Evolutionary conservation across 441 rosid species (phyloP).

Genomic region (Corymbia citriodora): DNA sequence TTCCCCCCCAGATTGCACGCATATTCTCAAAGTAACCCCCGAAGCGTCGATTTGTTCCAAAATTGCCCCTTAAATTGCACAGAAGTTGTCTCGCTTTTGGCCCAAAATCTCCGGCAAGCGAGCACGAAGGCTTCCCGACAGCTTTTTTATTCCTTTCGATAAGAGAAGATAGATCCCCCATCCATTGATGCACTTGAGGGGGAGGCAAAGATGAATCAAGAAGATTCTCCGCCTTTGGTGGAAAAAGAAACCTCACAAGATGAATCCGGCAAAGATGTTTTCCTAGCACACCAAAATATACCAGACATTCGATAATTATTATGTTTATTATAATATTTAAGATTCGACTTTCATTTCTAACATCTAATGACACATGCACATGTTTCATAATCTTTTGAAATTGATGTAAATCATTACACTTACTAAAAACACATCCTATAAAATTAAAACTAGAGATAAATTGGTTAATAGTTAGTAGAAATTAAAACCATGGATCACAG

Average conservation of each 20-base stretch:
- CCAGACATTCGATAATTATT: not conserved
- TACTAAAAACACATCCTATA: too few species aligned
- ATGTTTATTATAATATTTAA: too few species aligned
- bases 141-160: too few species aligned
- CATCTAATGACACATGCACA: accelerated
- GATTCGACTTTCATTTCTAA: not conserved
- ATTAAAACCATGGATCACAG: not conserved
- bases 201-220: not conserved
- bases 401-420: not conserved
- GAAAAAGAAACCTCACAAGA: not conserved
- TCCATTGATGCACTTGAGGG: too few species aligned
- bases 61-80: not conserved
- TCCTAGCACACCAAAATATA: not conserved
- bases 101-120: not conserved
- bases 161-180: too few species aligned
- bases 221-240: not conserved
- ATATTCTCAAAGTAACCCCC: not conserved
- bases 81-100: not conserved
- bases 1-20: not conserved
- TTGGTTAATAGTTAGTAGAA: not conserved
- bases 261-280: not conserved
- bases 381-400: not conserved
- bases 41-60: not conserved
- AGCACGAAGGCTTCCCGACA: not conserved
- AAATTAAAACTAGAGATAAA: not conserved